Evolutionary conservation across 495 filamentous ascomycete species (phyloP).

Genomic region (Echria macrotheca): DNA sequence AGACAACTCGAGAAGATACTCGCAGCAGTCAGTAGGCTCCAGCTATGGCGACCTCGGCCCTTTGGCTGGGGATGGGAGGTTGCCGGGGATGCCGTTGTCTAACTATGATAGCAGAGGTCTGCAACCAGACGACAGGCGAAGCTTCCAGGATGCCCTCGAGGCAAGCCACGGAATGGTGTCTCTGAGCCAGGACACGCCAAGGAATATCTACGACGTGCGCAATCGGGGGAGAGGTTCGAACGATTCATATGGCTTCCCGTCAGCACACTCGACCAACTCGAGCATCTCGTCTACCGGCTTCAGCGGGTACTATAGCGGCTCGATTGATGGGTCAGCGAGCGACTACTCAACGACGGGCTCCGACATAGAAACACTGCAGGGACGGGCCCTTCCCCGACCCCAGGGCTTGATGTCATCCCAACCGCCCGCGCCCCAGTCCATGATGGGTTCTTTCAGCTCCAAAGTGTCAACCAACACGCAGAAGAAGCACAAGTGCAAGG

Average conservation of each 20-base stretch:
- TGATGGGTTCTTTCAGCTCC: constrained; percentile 99
- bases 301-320: constrained; percentile 75
- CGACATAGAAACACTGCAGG: constrained; percentile 69
- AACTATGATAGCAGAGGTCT: constrained; percentile 56
- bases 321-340: constrained; percentile 84
- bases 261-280: constrained; percentile 85
- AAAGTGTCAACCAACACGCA: constrained; percentile 93
- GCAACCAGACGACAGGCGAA: constrained; percentile 57
- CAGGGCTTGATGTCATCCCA: constrained; percentile 60
- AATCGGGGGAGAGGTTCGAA: constrained; percentile 55
- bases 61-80: constrained; percentile 29
- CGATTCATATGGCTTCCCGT: constrained; percentile 93
- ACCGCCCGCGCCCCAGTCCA: constrained; percentile 85
- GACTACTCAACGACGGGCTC: constrained; percentile 93
- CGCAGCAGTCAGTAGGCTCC: constrained; percentile 79
- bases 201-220: constrained; percentile 76
- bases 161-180: constrained; percentile 83
- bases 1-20: constrained; percentile 70
- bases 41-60: constrained; percentile 20
- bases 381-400: constrained; percentile 78
- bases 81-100: constrained; percentile 53
- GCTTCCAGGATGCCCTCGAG: constrained; percentile 78
- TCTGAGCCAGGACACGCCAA: constrained; percentile 84
- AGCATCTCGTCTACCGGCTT: constrained; percentile 81
- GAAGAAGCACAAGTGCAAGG: constrained; percentile 99